Percentiles rank a stretch among this genome's conserved stretches.
Conservation (phyloP, 2,329 filamentous ascomycete species). For the Ramularia collo-cygni region DNA sequence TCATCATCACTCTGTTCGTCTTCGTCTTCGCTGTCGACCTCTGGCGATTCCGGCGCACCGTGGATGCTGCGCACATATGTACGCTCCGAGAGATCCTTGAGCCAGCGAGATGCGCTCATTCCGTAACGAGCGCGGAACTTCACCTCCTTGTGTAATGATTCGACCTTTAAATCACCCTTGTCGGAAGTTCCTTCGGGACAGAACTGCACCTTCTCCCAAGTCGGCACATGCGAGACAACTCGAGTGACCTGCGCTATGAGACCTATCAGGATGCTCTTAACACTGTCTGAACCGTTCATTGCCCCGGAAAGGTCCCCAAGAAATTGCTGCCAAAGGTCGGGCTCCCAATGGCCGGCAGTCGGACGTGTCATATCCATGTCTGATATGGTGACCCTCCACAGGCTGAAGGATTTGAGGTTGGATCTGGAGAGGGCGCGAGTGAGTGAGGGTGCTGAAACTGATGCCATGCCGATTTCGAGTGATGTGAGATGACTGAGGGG, state of each 20-base stretch:
- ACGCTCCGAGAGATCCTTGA: background rate
- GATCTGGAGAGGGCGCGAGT: constrained; percentile 17
- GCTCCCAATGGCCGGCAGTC: background rate
- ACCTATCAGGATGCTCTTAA: constrained; percentile 8
- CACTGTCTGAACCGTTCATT: constrained; percentile 1
- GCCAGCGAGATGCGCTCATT: background rate
- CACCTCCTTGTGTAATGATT: constrained; percentile 4
- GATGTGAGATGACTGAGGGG: constrained; percentile 8
- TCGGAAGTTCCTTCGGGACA: constrained; percentile 5
- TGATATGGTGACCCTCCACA: constrained; percentile 22
- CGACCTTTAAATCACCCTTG: background rate
- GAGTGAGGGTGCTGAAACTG: constrained; percentile 4
- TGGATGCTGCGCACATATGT: background rate
- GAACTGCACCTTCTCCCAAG: background rate
- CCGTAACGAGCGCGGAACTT: background rate
- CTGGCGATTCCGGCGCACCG: background rate
- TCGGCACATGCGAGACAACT: background rate
- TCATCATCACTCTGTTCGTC: background rate
- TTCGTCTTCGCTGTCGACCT: background rate
- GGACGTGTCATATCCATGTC: too few species aligned
- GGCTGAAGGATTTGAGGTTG: constrained; percentile 15
- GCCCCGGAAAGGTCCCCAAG: constrained; percentile 5
- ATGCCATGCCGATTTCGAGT: constrained; percentile 19
- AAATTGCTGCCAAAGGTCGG: constrained; percentile 8
- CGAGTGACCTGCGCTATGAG: constrained; percentile 1